These are phyloP conservation scores for Zanthoxylum bungeanum DNA, from an alignment of 345 rosid genomes.

Conservation along the genomic window DNA sequence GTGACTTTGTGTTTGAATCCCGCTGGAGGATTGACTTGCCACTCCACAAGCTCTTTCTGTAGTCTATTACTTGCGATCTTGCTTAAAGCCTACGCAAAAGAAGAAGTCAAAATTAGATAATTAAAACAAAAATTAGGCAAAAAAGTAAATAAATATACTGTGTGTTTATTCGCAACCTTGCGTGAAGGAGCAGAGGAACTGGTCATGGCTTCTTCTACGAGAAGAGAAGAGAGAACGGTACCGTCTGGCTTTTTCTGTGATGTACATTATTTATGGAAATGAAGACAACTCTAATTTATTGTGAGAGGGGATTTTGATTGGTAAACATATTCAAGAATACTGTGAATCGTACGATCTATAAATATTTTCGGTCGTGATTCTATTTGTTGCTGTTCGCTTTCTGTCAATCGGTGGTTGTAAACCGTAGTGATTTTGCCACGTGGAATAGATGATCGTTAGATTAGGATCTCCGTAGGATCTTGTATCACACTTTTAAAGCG, in stretches of 20 bases:
- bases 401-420: no score
- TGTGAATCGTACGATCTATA: no score
- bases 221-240: slow-evolving; percentile 3
- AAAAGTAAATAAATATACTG: not conserved
- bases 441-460: not conserved
- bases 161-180: slow-evolving; percentile 39
- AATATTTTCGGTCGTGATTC: no score
- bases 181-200: slow-evolving; percentile 79
- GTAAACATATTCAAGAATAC: no score
- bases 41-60: slow-evolving; percentile 92
- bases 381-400: no score
- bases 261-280: not conserved
- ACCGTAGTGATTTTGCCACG: slow-evolving; percentile 14
- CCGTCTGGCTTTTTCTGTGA: slow-evolving; percentile 10
- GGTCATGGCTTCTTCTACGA: slow-evolving; percentile 70
- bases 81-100: slow-evolving; percentile 62
- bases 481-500: not conserved
- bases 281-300: not conserved
- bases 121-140: not conserved
- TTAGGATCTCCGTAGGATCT: not conserved
- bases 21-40: slow-evolving; percentile 89
- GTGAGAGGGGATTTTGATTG: not conserved
- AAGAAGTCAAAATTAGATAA: slow-evolving; percentile 13
- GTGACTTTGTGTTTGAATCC: slow-evolving; percentile 67
- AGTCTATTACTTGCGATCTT: slow-evolving; percentile 93